Evolutionary conservation across 345 rosid genomes (phyloP), one percentile per base, ranked within the genome.

Genomic region (Moricandia moricandioides): DNA sequence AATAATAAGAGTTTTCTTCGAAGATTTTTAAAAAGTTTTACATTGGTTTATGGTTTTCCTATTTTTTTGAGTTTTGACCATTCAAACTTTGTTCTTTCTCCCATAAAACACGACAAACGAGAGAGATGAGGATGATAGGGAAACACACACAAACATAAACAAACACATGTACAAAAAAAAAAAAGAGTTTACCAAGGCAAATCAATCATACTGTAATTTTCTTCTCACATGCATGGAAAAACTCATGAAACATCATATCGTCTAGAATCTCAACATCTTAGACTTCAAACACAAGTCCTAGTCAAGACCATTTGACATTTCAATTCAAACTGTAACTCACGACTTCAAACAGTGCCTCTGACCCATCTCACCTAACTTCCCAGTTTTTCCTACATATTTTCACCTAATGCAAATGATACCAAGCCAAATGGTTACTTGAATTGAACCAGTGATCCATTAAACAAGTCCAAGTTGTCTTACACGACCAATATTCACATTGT

Each of bases 1-100:
- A 21, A 21, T 21, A n/a, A n/a, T 39, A 30, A 21, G 24, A 21
- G 10, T 12, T 21, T 62, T 60, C 9, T 27, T 68, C 45, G 49
- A 61, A 18, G 12, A 37, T 65, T 1, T 21, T 52, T 9, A 14
- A 59, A 67, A 18, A n/a, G n/a, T n/a, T n/a, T 57, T 75, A 54
- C 70, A 63, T 76, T 31, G 80, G 71, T 27, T 54, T 62, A 39
- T 6, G 65, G 2, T 63, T 62, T 66, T 43, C 35, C 51, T 66
- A 26, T 43, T 43, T 45, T 76, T 62, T 39, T 62, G 59, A 29
- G 30, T 69, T 37, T 76, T 76, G 79, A 76, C 79, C 70, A 70
- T 76, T 76, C 79, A 68, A 75, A 75, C 55, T 7, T 1, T 2
- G 24, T 4, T 43, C 11, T 58, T 40, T 24, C 30, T n/a, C 66